phyloP scores from a whole-genome alignment of 1,284 basidiomycete genomes.

The Inonotus obliquus region DNA sequence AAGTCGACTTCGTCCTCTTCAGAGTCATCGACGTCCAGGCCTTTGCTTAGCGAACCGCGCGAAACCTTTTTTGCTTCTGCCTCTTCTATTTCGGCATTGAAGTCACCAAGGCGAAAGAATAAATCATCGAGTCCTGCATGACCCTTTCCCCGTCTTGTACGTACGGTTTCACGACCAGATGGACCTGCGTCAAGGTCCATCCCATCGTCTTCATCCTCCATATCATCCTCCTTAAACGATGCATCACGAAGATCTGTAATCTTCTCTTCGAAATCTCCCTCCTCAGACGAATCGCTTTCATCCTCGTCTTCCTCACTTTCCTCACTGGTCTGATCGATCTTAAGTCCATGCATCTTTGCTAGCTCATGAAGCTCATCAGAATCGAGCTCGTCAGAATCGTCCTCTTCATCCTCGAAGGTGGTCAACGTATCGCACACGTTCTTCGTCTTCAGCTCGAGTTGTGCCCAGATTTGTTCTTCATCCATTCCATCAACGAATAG shows the following conservation, averaged over 20 bases:
- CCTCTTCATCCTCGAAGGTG: conserved; percentile 34
- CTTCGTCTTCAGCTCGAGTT: conserved; percentile 75
- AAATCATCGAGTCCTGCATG: conserved; percentile 82
- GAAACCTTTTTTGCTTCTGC: conserved; percentile 68
- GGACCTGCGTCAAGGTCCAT: conserved; percentile 19
- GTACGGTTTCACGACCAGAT: background rate
- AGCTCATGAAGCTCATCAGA: conserved; percentile 32
- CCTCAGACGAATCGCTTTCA: conserved; percentile 34
- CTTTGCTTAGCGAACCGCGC: conserved; percentile 55
- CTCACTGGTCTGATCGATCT: conserved; percentile 32
- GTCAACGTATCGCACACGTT: conserved; percentile 63
- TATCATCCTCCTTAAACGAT: conserved; percentile 43
- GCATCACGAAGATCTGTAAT: conserved; percentile 44
- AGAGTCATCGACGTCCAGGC: conserved; percentile 46
- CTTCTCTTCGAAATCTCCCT: conserved; percentile 33
- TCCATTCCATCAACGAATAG: conserved; percentile 84
- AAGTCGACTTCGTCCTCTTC: conserved; percentile 54
- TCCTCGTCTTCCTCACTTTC: conserved; percentile 25
- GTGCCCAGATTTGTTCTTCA: conserved; percentile 89
- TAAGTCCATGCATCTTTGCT: conserved; percentile 34
- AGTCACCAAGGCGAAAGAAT: conserved; percentile 88
- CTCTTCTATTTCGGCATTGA: conserved; percentile 85
- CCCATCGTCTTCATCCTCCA: conserved; percentile 27
- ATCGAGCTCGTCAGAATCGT: conserved; percentile 28
- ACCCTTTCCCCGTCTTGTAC: conserved; percentile 24